Evolutionary conservation across 2,329 filamentous ascomycete species (phyloP).

Genomic region (Aureobasidium pullulans): DNA sequence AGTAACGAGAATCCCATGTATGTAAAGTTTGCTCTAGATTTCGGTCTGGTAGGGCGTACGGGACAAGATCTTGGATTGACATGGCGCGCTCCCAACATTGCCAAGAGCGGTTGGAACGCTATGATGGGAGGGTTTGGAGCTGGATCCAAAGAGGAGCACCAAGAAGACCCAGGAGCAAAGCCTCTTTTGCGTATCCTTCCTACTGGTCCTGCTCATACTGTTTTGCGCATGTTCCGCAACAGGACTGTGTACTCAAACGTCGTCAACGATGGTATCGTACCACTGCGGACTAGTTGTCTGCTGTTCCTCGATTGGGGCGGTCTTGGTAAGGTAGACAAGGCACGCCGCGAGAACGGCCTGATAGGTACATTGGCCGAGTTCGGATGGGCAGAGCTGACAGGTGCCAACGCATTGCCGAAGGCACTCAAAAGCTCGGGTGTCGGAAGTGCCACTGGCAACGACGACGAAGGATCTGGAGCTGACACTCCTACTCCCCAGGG

Average conservation of each 20-base stretch:
- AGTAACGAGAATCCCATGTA: constrained; percentile 98
- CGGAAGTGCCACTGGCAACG: constrained; percentile 17
- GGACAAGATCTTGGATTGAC: constrained; percentile 92
- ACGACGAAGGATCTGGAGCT: constrained; percentile 22
- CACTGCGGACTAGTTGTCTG: constrained; percentile 88
- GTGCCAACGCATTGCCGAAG: constrained; percentile 39
- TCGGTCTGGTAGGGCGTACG: constrained; percentile 90
- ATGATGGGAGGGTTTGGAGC: constrained; percentile 75
- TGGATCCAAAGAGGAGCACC: constrained; percentile 42
- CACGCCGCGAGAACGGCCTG: constrained; percentile 80
- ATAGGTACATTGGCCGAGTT: constrained; percentile 90
- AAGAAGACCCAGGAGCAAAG: constrained; percentile 72
- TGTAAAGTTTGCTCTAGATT: constrained; percentile 92
- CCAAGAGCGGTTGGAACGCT: constrained; percentile 79
- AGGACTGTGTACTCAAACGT: constrained; percentile 94
- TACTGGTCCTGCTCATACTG: constrained; percentile 81
- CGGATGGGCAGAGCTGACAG: constrained; percentile 88
- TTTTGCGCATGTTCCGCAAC: constrained; percentile 80
- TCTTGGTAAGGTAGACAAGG: constrained; percentile 86
- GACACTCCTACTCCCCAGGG: constrained; percentile 17
- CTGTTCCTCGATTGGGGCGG: constrained; percentile 96
- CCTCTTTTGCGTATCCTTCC: constrained; percentile 82
- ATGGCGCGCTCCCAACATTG: constrained; percentile 82
- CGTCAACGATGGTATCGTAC: constrained; percentile 95
- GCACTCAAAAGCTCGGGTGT: neutral